phyloP scores from a whole-genome alignment of 306 rosid genomes.

The Dalbergia cochinchinensis region DNA sequence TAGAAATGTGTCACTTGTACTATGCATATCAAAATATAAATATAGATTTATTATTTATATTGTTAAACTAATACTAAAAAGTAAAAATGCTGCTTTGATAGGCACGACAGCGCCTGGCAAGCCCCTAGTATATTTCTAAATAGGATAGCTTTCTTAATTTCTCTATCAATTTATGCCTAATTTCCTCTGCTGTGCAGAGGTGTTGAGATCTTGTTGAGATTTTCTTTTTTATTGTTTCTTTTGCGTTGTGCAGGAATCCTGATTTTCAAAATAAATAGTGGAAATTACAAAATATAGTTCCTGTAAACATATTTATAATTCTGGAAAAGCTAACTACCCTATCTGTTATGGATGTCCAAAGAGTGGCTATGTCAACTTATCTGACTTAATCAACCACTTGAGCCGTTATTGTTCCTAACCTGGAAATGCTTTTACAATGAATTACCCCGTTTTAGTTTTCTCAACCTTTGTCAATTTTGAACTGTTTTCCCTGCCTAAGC shows the following conservation, averaged over 20 bases:
- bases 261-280: neutral
- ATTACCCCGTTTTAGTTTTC: neutral
- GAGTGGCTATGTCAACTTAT: neutral
- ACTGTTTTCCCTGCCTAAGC: neutral
- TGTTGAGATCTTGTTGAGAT: neutral
- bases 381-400: neutral
- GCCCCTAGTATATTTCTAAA: too few species aligned
- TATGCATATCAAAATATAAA: too few species aligned
- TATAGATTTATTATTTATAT: too few species aligned
- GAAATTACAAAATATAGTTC: neutral
- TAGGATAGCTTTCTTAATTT: too few species aligned
- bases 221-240: neutral
- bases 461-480: neutral
- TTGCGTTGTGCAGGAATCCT: neutral
- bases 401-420: neutral
- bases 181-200: neutral
- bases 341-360: neutral
- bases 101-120: too few species aligned
- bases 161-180: neutral
- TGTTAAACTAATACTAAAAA: too few species aligned
- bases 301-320: neutral
- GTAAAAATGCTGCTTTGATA: too few species aligned
- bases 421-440: neutral
- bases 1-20: too few species aligned
- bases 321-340: neutral